Evolutionary conservation across 176 grass and related monocot species (phyloP).

Genomic region (Oryza glaberrima): DNA sequence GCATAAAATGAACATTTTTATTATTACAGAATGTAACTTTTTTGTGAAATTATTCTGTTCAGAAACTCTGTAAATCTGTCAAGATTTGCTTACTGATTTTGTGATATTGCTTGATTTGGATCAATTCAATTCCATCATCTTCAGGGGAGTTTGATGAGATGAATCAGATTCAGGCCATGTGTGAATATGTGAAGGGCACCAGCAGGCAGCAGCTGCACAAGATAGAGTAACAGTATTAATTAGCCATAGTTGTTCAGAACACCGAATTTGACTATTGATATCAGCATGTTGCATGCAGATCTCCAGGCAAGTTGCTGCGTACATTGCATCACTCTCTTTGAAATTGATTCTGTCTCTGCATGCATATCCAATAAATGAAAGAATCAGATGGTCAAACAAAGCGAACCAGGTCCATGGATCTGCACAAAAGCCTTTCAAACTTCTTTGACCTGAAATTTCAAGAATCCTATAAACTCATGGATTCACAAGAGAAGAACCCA

Average conservation of each 20-base stretch:
- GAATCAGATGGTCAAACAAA: slow-evolving; percentile 54
- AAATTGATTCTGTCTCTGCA: neutral
- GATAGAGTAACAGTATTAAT: neutral
- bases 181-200: neutral
- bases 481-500: neutral
- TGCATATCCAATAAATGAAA: neutral
- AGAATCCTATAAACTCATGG: neutral
- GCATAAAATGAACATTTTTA: neutral
- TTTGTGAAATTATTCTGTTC: neutral
- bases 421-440: slow-evolving; percentile 44
- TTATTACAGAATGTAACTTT: neutral
- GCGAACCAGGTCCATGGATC: slow-evolving; percentile 25
- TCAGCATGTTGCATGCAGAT: slow-evolving; percentile 40
- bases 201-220: neutral
- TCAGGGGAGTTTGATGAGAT: neutral
- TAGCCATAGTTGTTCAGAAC: neutral
- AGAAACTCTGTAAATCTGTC: neutral
- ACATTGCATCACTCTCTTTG: neutral
- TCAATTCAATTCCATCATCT: neutral
- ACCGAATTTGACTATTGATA: slow-evolving; percentile 1
- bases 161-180: neutral
- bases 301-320: slow-evolving; percentile 32
- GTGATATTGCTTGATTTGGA: neutral
- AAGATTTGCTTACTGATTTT: neutral
- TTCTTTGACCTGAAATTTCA: slow-evolving; percentile 36